These are phyloP conservation scores for Scenedesmus sp. DNA, from an alignment of 163 green algal species.

Conservation along the genomic window DNA sequence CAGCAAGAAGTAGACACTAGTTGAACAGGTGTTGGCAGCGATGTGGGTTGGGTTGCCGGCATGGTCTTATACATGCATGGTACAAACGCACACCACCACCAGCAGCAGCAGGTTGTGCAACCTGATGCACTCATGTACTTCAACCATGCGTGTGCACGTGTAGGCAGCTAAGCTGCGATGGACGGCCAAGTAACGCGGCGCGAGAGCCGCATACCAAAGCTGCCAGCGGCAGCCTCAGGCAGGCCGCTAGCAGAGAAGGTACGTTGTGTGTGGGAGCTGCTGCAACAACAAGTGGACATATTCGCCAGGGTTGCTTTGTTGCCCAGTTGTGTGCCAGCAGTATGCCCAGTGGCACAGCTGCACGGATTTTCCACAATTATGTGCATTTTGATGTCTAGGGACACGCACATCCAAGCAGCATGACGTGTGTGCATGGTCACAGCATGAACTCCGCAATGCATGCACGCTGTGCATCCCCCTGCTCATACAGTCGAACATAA, in stretches of 20 bases:
- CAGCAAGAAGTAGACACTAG: no score
- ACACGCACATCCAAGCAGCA: background rate
- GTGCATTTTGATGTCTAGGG: no score
- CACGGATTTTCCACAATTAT: no score
- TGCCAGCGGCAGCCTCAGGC: background rate
- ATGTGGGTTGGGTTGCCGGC: background rate
- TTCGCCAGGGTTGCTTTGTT: no score
- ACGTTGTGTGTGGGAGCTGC: background rate
- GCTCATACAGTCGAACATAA: slow-evolving; percentile 22
- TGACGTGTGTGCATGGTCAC: background rate
- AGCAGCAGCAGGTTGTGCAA: background rate
- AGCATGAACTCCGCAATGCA: no score
- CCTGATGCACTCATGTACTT: background rate
- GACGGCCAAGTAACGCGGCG: slow-evolving; percentile 25
- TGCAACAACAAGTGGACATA: background rate
- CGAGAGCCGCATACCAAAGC: slow-evolving; percentile 50
- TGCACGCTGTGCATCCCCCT: background rate
- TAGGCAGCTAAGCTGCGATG: background rate
- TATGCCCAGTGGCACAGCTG: no score
- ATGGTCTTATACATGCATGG: background rate
- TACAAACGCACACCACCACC: background rate
- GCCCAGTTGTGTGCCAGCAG: background rate
- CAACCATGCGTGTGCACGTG: background rate
- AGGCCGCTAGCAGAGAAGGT: slow-evolving; percentile 47
- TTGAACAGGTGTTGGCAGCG: no score